Conservation (phyloP, 1,284 basidiomycete species). For the Moesziomyces sp. region DNA sequence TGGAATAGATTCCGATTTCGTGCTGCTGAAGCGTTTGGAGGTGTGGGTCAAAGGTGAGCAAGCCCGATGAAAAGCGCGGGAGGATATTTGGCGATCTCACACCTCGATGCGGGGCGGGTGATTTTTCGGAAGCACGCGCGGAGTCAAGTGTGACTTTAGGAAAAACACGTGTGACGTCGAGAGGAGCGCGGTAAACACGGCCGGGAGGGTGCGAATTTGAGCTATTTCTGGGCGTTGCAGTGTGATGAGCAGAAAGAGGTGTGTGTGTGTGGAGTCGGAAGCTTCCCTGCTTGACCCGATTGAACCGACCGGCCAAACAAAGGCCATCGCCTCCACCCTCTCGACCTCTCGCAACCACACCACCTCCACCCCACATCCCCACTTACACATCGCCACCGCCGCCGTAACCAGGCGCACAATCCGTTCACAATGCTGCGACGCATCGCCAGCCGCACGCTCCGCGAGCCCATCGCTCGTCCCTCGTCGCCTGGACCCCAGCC, state of each 20-base stretch:
- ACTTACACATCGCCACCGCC: background rate
- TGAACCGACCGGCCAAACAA: background rate
- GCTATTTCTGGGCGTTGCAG: background rate
- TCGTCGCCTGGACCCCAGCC: slow-evolving; percentile 36
- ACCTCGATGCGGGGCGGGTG: background rate
- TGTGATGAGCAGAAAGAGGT: background rate
- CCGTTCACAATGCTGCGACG: slow-evolving; percentile 37
- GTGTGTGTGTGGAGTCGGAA: background rate
- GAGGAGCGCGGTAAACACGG: slow-evolving; percentile 24
- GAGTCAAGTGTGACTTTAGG: slow-evolving; percentile 8
- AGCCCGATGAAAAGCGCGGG: no score
- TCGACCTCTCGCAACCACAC: background rate
- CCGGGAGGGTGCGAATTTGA: slow-evolving; percentile 7
- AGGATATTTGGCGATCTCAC: background rate
- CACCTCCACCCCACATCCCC: background rate
- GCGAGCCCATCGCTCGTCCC: slow-evolving; percentile 37
- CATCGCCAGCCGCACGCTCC: slow-evolving; percentile 46
- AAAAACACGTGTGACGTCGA: slow-evolving; percentile 15
- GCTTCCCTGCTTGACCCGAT: background rate
- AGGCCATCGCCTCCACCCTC: background rate
- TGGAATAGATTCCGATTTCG: no score
- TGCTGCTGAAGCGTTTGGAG: background rate
- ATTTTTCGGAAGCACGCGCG: background rate
- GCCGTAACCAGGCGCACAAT: no score
- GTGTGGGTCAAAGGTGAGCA: background rate